phyloP scores from a whole-genome alignment of 1,284 basidiomycete genomes.

The Puccinia polysora region DNA sequence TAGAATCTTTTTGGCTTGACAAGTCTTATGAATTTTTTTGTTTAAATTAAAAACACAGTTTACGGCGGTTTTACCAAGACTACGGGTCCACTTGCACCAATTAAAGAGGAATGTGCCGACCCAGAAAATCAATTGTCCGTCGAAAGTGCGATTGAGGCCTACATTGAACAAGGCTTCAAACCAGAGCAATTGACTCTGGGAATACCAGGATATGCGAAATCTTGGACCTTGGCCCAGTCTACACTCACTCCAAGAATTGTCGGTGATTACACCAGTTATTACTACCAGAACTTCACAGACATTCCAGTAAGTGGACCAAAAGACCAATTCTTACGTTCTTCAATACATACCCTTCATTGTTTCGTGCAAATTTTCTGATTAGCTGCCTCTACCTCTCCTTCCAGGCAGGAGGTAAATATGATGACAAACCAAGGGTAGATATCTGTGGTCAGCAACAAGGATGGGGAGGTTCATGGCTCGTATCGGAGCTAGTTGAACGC shows the following conservation, averaged over 20 bases:
- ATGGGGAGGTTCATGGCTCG: slow-evolving; percentile 29
- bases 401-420: slow-evolving; percentile 32
- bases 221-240: slow-evolving; percentile 16
- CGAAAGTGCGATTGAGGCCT: slow-evolving; percentile 16
- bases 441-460: slow-evolving; percentile 27
- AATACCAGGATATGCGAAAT: slow-evolving; percentile 33
- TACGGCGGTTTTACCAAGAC: slow-evolving; percentile 35
- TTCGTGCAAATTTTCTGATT: neutral
- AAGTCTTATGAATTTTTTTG: neutral
- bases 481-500: slow-evolving; percentile 17
- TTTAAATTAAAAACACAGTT: neutral
- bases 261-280: slow-evolving; percentile 28
- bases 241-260: slow-evolving; percentile 37
- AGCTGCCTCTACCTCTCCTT: no score
- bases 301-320: slow-evolving; percentile 18
- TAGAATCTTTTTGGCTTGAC: no score
- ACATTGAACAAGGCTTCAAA: slow-evolving; percentile 25
- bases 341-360: neutral
- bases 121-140: slow-evolving; percentile 26
- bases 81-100: slow-evolving; percentile 33
- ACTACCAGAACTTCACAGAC: slow-evolving; percentile 36
- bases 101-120: slow-evolving; percentile 28
- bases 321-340: neutral
- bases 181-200: slow-evolving; percentile 20
- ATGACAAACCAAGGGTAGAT: slow-evolving; percentile 36